These are phyloP conservation scores for Casaregolazyma lundiana DNA, from an alignment of 1,139 yeast genomes.

Conservation along the genomic window DNA sequence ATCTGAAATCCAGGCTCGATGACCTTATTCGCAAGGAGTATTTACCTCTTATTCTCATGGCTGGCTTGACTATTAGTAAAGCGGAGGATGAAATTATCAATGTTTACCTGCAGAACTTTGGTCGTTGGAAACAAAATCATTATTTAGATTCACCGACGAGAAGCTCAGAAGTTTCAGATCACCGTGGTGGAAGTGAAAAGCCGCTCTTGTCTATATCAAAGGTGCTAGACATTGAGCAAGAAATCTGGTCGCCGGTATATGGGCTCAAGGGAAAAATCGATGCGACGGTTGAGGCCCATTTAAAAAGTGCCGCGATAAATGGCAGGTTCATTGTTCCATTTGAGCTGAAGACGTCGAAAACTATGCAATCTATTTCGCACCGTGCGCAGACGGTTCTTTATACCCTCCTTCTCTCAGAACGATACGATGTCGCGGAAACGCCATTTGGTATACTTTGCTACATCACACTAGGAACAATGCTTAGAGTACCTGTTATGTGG, in stretches of 20 bases:
- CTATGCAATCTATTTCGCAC: slow-evolving; percentile 56
- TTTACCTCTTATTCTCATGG: slow-evolving; percentile 52
- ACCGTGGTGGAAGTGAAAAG: slow-evolving; percentile 18
- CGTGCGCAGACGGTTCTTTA: slow-evolving; percentile 88
- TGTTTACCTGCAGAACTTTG: slow-evolving; percentile 54
- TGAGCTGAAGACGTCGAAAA: slow-evolving; percentile 81
- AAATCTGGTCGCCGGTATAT: slow-evolving; percentile 83
- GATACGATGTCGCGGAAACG: slow-evolving; percentile 64
- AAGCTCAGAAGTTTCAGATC: slow-evolving; percentile 23
- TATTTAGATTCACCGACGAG: slow-evolving; percentile 28
- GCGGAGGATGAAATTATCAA: slow-evolving; percentile 43
- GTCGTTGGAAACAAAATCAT: slow-evolving; percentile 57
- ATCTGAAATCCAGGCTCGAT: slow-evolving; percentile 45
- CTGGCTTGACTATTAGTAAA: slow-evolving; percentile 48
- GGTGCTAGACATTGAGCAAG: slow-evolving; percentile 81
- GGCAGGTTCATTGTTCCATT: slow-evolving; percentile 62
- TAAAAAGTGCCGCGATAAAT: slow-evolving; percentile 24
- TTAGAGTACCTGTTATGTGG: slow-evolving; percentile 35
- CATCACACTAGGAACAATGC: slow-evolving; percentile 56
- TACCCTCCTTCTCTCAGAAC: slow-evolving; percentile 69
- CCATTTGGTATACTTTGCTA: slow-evolving; percentile 65
- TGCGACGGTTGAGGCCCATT: slow-evolving; percentile 67
- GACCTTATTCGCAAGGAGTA: slow-evolving; percentile 39
- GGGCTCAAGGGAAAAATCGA: slow-evolving; percentile 93
- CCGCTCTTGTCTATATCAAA: slow-evolving; percentile 45